Conservation (phyloP, 371 early-diverging fungal species). For the Rhizomucor pusillus region DNA sequence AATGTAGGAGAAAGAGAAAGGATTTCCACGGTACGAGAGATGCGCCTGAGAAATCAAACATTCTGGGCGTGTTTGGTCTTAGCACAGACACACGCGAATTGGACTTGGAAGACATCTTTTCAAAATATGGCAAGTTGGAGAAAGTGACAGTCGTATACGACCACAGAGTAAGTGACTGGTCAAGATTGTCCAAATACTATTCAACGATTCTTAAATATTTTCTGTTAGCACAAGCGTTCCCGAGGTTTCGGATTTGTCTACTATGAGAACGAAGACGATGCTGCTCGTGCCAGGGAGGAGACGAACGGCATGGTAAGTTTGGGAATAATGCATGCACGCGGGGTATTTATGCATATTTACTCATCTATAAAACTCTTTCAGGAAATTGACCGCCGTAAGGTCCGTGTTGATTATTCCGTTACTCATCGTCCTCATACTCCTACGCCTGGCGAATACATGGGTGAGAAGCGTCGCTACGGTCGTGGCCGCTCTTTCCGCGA, state of each 20-base stretch:
- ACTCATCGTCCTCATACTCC: constrained; percentile 63
- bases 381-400: constrained; percentile 66
- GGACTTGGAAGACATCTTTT: constrained; percentile 70
- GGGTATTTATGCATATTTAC: no score
- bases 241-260: constrained; percentile 86
- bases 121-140: constrained; percentile 60
- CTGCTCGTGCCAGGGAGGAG: constrained; percentile 72
- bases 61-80: constrained; percentile 82
- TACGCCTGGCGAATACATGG: constrained; percentile 70
- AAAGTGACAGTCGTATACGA: constrained; percentile 61
- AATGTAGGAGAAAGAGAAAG: constrained; percentile 23
- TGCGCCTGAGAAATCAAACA: constrained; percentile 52
- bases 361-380: constrained; percentile 12
- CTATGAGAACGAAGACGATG: constrained; percentile 74
- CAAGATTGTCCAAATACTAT: not conserved
- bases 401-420: constrained; percentile 76
- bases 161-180: constrained; percentile 43
- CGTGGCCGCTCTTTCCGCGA: constrained; percentile 4
- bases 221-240: constrained; percentile 35
- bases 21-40: constrained; percentile 51
- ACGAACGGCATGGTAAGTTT: constrained; percentile 26
- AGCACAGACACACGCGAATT: constrained; percentile 65
- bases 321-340: no score
- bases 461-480: constrained; percentile 33
- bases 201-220: no score